Evolutionary conservation across 768 basidiomycete genomes (phyloP), one percentile per base, ranked within the genome.

Genomic region (Lactarius psammicola): DNA sequence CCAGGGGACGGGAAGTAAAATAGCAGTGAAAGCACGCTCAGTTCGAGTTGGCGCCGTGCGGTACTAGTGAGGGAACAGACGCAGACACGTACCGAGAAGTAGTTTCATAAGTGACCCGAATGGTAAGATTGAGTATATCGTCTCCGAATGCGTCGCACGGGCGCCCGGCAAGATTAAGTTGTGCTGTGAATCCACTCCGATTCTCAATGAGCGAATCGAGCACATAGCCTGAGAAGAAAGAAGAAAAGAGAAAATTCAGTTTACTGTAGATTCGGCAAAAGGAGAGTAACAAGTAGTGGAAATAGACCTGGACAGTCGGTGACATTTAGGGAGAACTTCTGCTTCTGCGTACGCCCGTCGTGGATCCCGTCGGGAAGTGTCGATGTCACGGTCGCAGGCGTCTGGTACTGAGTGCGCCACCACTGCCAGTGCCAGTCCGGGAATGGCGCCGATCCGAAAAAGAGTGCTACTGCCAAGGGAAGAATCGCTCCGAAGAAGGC

Each of bases 51-150:
- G 26, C 26, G 33, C 31, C 34, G 18, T 3, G 33, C 23, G 26
- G 28, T 6, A 51, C 1, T 15, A 55, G 56, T 11, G 15, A 30
- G 59, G 36, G 23, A 26, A 33, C 15, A 20, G 15, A 72, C 76
- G 53, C 15, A 8, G 6, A 53, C 42, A 26, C 49, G 11, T 67
- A 84, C 84, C 81, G 78, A 53, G 82, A 78, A 60, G 74, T 74
- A 23, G 81, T 82, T 73, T 90, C 87, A 70, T 90, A 89, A 15
- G 82, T 84, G 8, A 90, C 86, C 71, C 87, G 76, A 23, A 92
- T 77, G n/a, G 82, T 86, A 26, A 91, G 80, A 65, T 85, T 75
- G 0, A 74, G 55, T 36, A 89, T 76, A 69, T 90, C 89, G 1
- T 69, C 75, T 3, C 88, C 88, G 69, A 88, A 90, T 4, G 84